These are phyloP conservation scores for Debaryomyces sp. DNA, from an alignment of 1,139 yeast genomes.

Conservation along the genomic window DNA sequence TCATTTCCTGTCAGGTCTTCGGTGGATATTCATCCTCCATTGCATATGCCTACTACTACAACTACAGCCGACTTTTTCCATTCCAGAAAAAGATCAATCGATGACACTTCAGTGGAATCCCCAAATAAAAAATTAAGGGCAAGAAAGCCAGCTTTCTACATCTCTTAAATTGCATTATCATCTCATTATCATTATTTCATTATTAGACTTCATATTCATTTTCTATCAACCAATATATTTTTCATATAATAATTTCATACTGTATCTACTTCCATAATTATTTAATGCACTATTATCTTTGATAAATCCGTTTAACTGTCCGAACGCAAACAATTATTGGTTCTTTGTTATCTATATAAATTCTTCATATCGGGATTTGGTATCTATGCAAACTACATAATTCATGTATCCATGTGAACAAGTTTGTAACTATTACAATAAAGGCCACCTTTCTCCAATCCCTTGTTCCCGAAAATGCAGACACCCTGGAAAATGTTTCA, in stretches of 20 bases:
- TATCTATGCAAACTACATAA: constrained; percentile 1
- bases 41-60: constrained; percentile 12
- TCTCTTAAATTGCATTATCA: constrained; percentile 13
- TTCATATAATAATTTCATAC: neutral
- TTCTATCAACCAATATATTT: neutral
- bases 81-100: constrained; percentile 13
- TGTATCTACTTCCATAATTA: neutral
- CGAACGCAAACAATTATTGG: neutral
- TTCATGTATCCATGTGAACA: neutral
- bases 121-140: constrained; percentile 28
- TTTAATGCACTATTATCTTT: neutral
- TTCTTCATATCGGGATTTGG: constrained; percentile 1
- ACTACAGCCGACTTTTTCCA: neutral
- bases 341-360: neutral
- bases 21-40: constrained; percentile 20
- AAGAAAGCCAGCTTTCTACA: constrained; percentile 20
- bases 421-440: neutral
- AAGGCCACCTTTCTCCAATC: neutral
- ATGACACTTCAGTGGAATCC: constrained; percentile 3
- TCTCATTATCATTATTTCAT: neutral
- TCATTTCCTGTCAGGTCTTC: constrained; percentile 10
- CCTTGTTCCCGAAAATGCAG: neutral
- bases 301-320: neutral
- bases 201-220: neutral
- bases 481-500: neutral